phyloP scores from a whole-genome alignment of 768 basidiomycete genomes.

The Zangia roseola region DNA sequence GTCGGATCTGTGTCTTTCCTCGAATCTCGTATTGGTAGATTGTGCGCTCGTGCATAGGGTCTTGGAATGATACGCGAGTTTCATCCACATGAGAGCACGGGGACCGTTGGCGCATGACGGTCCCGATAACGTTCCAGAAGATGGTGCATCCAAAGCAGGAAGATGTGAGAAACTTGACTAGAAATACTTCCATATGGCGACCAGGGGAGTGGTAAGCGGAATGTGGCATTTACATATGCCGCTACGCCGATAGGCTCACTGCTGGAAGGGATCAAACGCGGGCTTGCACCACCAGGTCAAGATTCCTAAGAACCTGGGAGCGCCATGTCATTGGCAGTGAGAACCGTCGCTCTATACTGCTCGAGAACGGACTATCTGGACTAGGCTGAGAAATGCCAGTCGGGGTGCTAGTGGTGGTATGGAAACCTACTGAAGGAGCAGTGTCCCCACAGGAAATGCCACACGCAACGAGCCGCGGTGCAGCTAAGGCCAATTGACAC shows the following conservation, averaged over 20 bases:
- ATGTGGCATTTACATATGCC: conserved; percentile 16
- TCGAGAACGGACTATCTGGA: conserved; percentile 11
- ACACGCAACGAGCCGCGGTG: no score
- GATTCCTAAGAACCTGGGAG: conserved; percentile 12
- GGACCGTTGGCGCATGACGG: not conserved
- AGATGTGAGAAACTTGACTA: conserved; percentile 3
- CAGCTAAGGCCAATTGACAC: no score
- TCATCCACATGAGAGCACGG: not conserved
- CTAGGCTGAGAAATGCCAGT: not conserved
- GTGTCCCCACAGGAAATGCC: no score
- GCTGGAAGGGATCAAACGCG: not conserved
- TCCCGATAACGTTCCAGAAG: conserved; percentile 8
- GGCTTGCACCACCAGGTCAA: not conserved
- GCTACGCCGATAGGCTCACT: conserved; percentile 13
- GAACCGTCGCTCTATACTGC: conserved; percentile 6
- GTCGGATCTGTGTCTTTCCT: not conserved
- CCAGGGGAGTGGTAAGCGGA: not conserved
- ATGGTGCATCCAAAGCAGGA: not conserved
- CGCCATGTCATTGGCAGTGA: conserved; percentile 8
- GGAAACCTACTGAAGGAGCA: no score
- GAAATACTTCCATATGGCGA: conserved; percentile 11
- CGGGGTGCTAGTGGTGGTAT: not conserved
- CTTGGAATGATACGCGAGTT: not conserved
- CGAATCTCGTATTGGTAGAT: not conserved
- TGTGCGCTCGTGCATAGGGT: not conserved